Percentiles rank a stretch among this genome's conserved stretches.
Conservation (phyloP, 805 yeast species). For the Sungouiozyma intestinalis region DNA sequence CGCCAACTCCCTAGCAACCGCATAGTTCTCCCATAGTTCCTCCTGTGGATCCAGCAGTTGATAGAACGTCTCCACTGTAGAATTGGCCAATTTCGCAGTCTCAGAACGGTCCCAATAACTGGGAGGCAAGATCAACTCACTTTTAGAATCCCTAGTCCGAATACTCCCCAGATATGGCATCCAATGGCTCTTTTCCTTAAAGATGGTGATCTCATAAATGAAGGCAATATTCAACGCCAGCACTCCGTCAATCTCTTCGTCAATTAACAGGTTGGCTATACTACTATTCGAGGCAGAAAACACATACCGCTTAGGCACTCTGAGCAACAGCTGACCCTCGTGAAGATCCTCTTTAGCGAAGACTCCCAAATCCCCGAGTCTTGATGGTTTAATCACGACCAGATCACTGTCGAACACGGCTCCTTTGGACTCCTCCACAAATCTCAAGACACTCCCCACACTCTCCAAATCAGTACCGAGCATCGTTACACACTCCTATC, state of each 20-base stretch:
- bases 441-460: not conserved
- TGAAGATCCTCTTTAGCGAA: constrained; percentile 34
- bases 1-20: constrained; percentile 30
- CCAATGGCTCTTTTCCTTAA: constrained; percentile 74
- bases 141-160: constrained; percentile 25
- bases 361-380: constrained; percentile 63
- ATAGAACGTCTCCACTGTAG: constrained; percentile 53
- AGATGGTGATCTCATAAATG: constrained; percentile 51
- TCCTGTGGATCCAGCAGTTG: constrained; percentile 23
- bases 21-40: constrained; percentile 33
- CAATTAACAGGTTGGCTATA: constrained; percentile 58
- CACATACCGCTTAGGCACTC: constrained; percentile 52
- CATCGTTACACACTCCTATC: no score
- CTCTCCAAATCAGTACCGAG: not conserved
- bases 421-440: not conserved
- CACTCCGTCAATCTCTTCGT: constrained; percentile 51
- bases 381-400: not conserved
- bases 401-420: not conserved
- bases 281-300: constrained; percentile 49
- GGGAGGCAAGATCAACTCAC: constrained; percentile 41
- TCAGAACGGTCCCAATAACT: constrained; percentile 51
- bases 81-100: constrained; percentile 40
- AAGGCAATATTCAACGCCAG: constrained; percentile 57
- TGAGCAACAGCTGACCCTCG: constrained; percentile 26
- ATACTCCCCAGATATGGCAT: constrained; percentile 48